Evolutionary conservation across 2,329 filamentous ascomycete genomes (phyloP).

Genomic region (Trichoderma citrinoviride): DNA sequence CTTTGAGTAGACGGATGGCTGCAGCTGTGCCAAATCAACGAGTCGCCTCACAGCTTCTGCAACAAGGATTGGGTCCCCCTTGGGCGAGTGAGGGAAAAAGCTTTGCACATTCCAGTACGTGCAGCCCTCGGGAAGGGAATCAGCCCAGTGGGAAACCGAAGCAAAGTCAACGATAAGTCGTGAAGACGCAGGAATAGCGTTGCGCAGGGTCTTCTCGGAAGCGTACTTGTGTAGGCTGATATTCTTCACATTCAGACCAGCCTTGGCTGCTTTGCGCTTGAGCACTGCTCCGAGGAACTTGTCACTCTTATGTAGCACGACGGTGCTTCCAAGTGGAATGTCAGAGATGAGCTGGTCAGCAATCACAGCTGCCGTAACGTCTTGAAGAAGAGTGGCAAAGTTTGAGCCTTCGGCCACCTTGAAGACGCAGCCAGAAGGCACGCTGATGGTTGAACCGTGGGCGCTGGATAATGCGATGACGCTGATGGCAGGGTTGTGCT

Average conservation of each 20-base stretch:
- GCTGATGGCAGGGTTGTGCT: background rate
- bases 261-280: background rate
- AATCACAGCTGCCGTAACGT: background rate
- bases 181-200: background rate
- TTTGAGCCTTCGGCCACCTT: background rate
- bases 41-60: background rate
- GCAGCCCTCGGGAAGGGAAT: background rate
- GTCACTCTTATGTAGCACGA: background rate
- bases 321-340: background rate
- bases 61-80: background rate
- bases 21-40: background rate
- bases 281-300: background rate
- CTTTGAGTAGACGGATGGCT: background rate
- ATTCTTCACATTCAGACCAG: background rate
- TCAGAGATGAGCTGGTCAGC: background rate
- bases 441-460: background rate
- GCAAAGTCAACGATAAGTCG: background rate
- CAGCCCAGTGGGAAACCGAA: background rate
- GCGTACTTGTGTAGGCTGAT: background rate
- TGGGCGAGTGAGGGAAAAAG: background rate
- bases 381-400: background rate
- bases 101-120: background rate
- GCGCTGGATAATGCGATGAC: background rate
- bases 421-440: background rate
- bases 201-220: background rate